These are phyloP conservation scores for Trichoderma brevicompactum DNA, from an alignment of 2,329 filamentous ascomycete species.

Conservation along the genomic window DNA sequence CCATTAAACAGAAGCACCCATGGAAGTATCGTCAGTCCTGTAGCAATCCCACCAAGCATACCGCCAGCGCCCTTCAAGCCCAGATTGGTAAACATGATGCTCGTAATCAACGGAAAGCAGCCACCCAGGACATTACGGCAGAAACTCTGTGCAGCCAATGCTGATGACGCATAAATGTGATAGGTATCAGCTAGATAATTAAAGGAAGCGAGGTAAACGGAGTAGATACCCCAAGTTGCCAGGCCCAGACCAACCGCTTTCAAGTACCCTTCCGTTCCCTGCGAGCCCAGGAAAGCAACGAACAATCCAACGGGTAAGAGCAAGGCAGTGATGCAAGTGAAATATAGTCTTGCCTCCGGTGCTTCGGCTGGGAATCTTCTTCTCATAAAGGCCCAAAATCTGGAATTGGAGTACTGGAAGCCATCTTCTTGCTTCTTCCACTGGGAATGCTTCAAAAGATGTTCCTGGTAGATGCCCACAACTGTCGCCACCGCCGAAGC, in stretches of 20 bases:
- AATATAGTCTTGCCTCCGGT: conserved; percentile 82
- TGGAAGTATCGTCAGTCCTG: conserved; percentile 75
- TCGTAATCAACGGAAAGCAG: conserved; percentile 77
- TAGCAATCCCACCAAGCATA: conserved; percentile 74
- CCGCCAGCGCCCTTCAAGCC: conserved; percentile 73
- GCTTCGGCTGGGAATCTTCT: conserved; percentile 54
- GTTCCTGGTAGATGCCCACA: conserved; percentile 73
- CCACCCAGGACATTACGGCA: conserved; percentile 85
- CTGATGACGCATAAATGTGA: conserved; percentile 81
- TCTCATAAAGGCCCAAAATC: conserved; percentile 53
- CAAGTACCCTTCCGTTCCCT: conserved; percentile 36
- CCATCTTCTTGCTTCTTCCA: conserved; percentile 38
- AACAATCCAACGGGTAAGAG: conserved; percentile 81
- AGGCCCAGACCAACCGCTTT: conserved; percentile 66
- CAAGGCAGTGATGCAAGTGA: conserved; percentile 74
- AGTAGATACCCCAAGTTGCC: conserved; percentile 84
- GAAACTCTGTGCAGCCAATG: conserved; percentile 83
- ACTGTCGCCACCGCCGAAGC: conserved; percentile 68
- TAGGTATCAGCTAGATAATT: conserved; percentile 93
- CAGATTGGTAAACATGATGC: conserved; percentile 72
- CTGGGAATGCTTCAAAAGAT: conserved; percentile 56
- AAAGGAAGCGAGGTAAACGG: conserved; percentile 85
- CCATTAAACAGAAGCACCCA: conserved; percentile 85
- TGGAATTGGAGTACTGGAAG: conserved; percentile 36
- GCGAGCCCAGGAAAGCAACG: conserved; percentile 41